phyloP scores from a whole-genome alignment of 441 rosid genomes.

The Populus tomentosa region DNA sequence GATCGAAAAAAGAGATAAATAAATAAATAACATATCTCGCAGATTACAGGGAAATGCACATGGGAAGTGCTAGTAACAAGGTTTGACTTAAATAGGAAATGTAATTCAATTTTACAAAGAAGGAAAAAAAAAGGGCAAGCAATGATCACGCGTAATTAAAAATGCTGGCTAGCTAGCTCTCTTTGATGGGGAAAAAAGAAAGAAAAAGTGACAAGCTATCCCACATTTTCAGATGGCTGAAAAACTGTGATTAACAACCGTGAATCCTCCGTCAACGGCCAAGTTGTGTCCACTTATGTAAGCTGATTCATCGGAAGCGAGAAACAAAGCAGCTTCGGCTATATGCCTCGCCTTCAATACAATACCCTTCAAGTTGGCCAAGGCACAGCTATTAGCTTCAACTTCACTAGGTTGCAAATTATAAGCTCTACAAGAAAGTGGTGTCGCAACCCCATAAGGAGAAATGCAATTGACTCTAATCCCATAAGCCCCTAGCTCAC shows the following conservation, averaged over 20 bases:
- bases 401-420: conserved; percentile 40
- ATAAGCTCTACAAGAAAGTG: conserved; percentile 49
- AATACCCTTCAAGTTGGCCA: conserved; percentile 62
- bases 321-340: conserved; percentile 77
- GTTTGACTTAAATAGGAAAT: conserved; percentile 28
- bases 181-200: neutral
- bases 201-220: neutral
- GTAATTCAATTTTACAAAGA: neutral
- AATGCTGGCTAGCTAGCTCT: too few relatives aligned
- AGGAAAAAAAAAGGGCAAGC: conserved; percentile 2
- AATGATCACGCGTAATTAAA: too few relatives aligned
- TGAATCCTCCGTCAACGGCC: conserved; percentile 76
- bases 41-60: conserved; percentile 43
- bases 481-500: conserved; percentile 72
- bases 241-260: conserved; percentile 45
- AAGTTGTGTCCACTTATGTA: conserved; percentile 77
- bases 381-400: conserved; percentile 39
- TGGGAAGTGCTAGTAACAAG: conserved; percentile 28
- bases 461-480: conserved; percentile 76
- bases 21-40: neutral
- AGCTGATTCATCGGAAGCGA: conserved; percentile 78
- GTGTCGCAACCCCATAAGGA: conserved; percentile 76
- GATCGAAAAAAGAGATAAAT: neutral
- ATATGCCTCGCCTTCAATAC: conserved; percentile 61
- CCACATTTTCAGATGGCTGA: conserved; percentile 7